Evolutionary conservation across 148 eudicot genomes (phyloP).

Genomic region (Cornus controversa): DNA sequence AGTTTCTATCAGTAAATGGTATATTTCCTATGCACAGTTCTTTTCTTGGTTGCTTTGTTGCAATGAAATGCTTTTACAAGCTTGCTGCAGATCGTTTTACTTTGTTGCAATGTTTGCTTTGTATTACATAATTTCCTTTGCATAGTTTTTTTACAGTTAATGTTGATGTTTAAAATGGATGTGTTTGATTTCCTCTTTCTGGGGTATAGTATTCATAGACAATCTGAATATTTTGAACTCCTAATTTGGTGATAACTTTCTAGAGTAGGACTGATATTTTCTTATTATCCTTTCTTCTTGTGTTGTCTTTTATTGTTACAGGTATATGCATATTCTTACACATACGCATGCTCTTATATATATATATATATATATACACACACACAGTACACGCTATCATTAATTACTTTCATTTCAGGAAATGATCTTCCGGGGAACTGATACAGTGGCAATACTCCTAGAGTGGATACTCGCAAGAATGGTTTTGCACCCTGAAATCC

Average conservation of each 20-base stretch:
- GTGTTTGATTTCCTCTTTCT: constrained; percentile 6
- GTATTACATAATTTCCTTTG: no score
- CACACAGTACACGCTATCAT: no score
- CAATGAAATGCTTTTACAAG: no score
- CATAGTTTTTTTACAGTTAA: no score
- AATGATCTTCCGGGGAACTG: constrained; percentile 95
- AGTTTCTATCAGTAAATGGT: no score
- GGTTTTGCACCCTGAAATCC: constrained; percentile 86
- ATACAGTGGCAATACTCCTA: constrained; percentile 80
- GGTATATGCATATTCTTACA: no score
- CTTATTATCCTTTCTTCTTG: not conserved
- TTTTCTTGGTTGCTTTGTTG: no score
- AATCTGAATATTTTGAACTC: constrained; percentile 25
- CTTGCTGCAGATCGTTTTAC: not conserved
- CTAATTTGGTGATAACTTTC: not conserved
- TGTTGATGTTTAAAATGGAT: constrained; percentile 5
- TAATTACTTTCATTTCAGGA: constrained; percentile 56
- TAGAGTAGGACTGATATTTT: not conserved
- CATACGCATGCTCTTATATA: not conserved
- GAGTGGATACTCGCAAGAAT: constrained; percentile 94
- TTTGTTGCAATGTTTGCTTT: no score
- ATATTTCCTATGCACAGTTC: no score
- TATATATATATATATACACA: no score
- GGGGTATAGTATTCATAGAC: constrained; percentile 13
- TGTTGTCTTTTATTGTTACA: not conserved